Evolutionary conservation across 2,329 filamentous ascomycete species (phyloP).

Genomic region (Colletotrichum horii): DNA sequence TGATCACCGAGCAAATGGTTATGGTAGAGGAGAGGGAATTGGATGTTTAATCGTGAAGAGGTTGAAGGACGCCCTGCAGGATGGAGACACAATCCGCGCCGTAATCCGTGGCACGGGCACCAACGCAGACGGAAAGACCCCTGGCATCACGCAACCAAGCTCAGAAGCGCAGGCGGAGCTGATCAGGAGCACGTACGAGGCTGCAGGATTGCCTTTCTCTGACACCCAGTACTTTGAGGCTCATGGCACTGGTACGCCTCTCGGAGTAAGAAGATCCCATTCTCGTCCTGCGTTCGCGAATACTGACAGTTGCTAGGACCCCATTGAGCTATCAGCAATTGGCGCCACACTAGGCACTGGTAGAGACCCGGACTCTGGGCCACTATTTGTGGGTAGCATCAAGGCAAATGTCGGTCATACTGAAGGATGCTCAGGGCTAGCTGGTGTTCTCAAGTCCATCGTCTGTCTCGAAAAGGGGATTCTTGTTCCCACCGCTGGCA

Average conservation of each 20-base stretch:
- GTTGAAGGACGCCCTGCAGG: conserved; percentile 42
- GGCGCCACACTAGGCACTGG: conserved; percentile 45
- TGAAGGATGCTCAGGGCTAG: conserved; percentile 47
- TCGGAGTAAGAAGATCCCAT: neutral
- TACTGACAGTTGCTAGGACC: conserved; percentile 59
- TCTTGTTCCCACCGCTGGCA: conserved; percentile 58
- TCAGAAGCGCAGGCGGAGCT: conserved; percentile 35
- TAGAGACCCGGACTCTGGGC: conserved; percentile 36
- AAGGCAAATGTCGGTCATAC: conserved; percentile 48
- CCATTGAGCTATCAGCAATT: conserved; percentile 56
- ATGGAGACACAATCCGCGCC: conserved; percentile 41
- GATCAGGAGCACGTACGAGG: neutral
- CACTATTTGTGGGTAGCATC: conserved; percentile 29
- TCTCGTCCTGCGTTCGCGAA: neutral
- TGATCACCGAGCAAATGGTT: conserved; percentile 44
- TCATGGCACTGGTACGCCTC: conserved; percentile 46
- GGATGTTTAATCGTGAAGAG: conserved; percentile 45
- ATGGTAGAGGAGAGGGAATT: conserved; percentile 47
- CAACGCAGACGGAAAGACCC: conserved; percentile 38
- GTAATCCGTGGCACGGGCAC: conserved; percentile 33
- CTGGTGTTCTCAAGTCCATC: conserved; percentile 46
- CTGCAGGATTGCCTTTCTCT: neutral
- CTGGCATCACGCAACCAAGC: conserved; percentile 45
- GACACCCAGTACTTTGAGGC: conserved; percentile 44
- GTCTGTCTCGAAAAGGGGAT: conserved; percentile 43